phyloP scores from a whole-genome alignment of 768 basidiomycete genomes.

The Clathrus columnatus region DNA sequence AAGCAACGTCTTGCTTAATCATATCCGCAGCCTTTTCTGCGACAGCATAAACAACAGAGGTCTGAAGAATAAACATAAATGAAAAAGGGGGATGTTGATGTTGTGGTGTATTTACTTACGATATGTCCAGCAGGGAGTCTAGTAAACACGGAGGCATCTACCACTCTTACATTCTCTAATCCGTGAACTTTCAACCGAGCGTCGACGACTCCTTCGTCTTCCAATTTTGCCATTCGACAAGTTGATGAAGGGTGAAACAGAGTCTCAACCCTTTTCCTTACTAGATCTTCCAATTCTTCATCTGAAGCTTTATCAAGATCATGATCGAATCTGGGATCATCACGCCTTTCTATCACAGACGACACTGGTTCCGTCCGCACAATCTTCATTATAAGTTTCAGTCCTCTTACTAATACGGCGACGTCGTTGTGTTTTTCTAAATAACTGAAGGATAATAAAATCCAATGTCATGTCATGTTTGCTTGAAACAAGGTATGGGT shows the following conservation, averaged over 20 bases:
- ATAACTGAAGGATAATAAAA: slow-evolving; percentile 26
- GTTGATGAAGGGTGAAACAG: slow-evolving; percentile 38
- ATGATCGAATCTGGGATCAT: slow-evolving; percentile 26
- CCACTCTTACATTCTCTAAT: slow-evolving; percentile 32
- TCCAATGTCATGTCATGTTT: no score
- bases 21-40: slow-evolving; percentile 18
- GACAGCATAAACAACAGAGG: slow-evolving; percentile 12
- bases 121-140: slow-evolving; percentile 37
- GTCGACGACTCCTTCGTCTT: slow-evolving; percentile 36
- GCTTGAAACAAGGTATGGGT: background rate
- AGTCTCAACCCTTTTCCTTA: slow-evolving; percentile 30
- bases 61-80: background rate
- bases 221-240: slow-evolving; percentile 28
- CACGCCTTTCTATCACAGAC: slow-evolving; percentile 25
- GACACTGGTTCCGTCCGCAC: slow-evolving; percentile 31
- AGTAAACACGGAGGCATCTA: slow-evolving; percentile 39
- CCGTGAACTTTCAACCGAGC: slow-evolving; percentile 36
- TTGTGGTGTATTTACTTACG: slow-evolving; percentile 21
- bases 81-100: background rate
- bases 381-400: slow-evolving; percentile 30
- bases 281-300: slow-evolving; percentile 25
- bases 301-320: slow-evolving; percentile 25
- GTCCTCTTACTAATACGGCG: slow-evolving; percentile 31
- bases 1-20: slow-evolving; percentile 13
- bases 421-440: slow-evolving; percentile 34